phyloP scores from a whole-genome alignment of 768 basidiomycete species.

The Candolleomyces eurysporus region DNA sequence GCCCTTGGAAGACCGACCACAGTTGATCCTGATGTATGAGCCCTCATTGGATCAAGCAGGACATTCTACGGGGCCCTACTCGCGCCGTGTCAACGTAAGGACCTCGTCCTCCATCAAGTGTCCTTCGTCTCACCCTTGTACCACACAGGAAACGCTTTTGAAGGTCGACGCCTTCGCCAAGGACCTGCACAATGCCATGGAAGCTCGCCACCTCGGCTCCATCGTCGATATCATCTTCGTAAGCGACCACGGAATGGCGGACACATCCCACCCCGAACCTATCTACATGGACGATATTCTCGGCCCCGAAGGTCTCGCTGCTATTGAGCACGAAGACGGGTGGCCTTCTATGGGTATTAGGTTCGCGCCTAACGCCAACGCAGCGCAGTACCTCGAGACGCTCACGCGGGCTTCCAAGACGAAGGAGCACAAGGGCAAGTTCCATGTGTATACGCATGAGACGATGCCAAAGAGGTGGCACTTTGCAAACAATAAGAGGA shows the following conservation, averaged over 20 bases:
- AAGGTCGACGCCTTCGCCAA: conserved; percentile 74
- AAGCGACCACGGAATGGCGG: conserved; percentile 89
- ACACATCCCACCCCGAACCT: conserved; percentile 74
- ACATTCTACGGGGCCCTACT: conserved; percentile 68
- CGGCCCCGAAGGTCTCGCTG: conserved; percentile 56
- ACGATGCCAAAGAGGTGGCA: conserved; percentile 85
- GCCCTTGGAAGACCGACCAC: conserved; percentile 68
- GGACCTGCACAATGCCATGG: conserved; percentile 61
- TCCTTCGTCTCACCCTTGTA: not conserved
- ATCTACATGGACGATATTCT: conserved; percentile 83
- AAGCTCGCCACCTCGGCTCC: conserved; percentile 70
- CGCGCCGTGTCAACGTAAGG: conserved; percentile 67
- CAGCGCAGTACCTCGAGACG: conserved; percentile 43
- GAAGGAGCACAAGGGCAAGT: conserved; percentile 36
- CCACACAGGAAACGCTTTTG: conserved; percentile 54
- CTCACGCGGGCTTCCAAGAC: not conserved
- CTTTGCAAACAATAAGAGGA: conserved; percentile 69
- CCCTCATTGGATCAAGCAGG: conserved; percentile 87
- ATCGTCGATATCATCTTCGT: conserved; percentile 90
- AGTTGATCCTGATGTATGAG: conserved; percentile 83
- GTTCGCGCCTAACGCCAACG: conserved; percentile 60
- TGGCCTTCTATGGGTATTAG: conserved; percentile 91
- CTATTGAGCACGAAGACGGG: conserved; percentile 76
- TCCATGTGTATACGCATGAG: conserved; percentile 74
- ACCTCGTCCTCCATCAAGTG: not conserved